Evolutionary conservation across 176 grass and related monocot genomes (phyloP).

Genomic region (Themeda triandra): DNA sequence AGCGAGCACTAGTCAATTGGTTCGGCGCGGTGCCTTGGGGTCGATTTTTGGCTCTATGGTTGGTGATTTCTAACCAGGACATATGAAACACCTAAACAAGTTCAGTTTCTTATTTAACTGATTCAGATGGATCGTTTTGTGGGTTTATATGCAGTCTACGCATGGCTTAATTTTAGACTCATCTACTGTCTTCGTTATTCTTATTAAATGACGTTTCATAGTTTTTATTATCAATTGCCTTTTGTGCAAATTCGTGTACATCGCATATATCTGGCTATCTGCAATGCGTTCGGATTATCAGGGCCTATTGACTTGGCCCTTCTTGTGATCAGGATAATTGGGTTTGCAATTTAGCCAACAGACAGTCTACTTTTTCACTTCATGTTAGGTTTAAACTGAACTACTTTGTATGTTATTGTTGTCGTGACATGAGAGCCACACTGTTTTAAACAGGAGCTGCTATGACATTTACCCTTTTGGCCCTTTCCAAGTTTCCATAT

Average conservation of each 20-base stretch:
- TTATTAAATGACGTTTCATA: background rate
- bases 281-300: background rate
- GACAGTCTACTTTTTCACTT: background rate
- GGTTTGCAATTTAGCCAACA: background rate
- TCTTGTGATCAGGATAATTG: background rate
- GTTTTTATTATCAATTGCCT: background rate
- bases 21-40: background rate
- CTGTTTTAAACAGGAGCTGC: background rate
- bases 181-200: background rate
- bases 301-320: background rate
- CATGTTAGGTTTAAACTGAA: background rate
- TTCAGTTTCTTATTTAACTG: background rate
- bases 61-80: background rate
- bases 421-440: background rate
- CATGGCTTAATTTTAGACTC: background rate
- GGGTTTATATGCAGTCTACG: background rate
- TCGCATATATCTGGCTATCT: background rate
- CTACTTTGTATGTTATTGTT: background rate
- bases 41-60: slow-evolving; percentile 6
- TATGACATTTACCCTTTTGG: background rate
- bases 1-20: background rate
- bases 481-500: too few relatives aligned
- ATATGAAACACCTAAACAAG: background rate
- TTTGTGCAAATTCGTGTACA: background rate
- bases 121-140: background rate